Evolutionary conservation across 176 grass and related monocot genomes (phyloP).

Genomic region (Carex pumila): DNA sequence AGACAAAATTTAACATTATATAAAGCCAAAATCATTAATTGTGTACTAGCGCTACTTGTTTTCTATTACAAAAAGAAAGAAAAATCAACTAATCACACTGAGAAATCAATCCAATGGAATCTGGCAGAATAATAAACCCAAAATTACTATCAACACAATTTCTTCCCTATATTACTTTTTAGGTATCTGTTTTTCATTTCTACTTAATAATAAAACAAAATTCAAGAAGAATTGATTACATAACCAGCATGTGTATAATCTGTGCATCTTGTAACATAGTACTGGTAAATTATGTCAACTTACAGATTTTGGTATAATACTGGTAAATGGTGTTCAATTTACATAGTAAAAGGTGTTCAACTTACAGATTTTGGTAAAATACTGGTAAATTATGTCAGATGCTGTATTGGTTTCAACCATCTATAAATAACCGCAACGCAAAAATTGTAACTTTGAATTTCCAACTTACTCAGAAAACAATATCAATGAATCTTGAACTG

Average conservation of each 20-base stretch:
- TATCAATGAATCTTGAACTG: neutral
- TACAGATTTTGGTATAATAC: too few relatives aligned
- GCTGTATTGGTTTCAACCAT: neutral
- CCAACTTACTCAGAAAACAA: neutral
- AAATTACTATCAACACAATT: neutral
- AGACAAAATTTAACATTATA: neutral
- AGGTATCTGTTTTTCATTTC: neutral
- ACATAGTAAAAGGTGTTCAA: neutral
- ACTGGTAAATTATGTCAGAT: neutral
- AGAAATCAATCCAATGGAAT: neutral
- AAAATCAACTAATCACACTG: neutral
- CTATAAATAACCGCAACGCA: neutral
- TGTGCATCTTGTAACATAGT: neutral
- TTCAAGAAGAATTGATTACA: neutral
- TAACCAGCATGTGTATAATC: neutral
- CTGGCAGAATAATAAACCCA: neutral
- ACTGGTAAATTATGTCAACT: neutral
- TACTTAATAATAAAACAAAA: neutral
- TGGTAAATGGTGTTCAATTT: too few relatives aligned
- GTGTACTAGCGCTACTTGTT: neutral
- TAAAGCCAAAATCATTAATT: neutral
- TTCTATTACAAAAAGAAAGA: neutral
- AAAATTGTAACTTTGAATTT: neutral
- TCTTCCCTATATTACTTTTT: neutral
- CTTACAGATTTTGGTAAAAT: neutral